Conservation (phyloP, 2,329 filamentous ascomycete genomes). For the Aspergillus clavatus region DNA sequence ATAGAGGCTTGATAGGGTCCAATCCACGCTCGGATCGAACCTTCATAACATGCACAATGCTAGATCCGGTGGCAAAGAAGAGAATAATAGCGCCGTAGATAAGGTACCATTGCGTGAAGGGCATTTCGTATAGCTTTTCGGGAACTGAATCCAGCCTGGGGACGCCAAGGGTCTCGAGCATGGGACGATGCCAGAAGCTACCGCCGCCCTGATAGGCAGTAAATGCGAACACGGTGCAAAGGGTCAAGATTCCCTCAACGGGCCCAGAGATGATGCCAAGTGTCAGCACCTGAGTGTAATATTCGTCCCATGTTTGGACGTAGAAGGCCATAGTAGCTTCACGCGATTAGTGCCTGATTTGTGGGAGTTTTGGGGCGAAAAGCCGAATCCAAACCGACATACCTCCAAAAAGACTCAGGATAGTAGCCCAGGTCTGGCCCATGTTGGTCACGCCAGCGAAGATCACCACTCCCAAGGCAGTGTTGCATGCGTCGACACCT, state of each 20-base stretch:
- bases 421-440: slow-evolving; percentile 85
- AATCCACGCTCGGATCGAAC: slow-evolving; percentile 68
- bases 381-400: slow-evolving; percentile 39
- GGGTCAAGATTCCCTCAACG: slow-evolving; percentile 85
- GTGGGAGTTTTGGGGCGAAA: neutral
- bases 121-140: slow-evolving; percentile 65
- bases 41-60: slow-evolving; percentile 75
- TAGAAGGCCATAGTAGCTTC: slow-evolving; percentile 89
- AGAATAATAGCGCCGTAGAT: slow-evolving; percentile 77
- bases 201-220: slow-evolving; percentile 83
- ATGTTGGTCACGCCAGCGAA: slow-evolving; percentile 92
- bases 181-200: slow-evolving; percentile 86
- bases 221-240: slow-evolving; percentile 74
- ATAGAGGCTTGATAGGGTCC: slow-evolving; percentile 63
- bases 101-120: slow-evolving; percentile 91
- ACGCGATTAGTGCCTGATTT: neutral
- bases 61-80: slow-evolving; percentile 71
- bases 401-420: slow-evolving; percentile 79
- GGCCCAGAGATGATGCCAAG: slow-evolving; percentile 89
- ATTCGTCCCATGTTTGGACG: slow-evolving; percentile 98
- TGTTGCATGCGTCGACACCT: slow-evolving; percentile 91
- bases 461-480: slow-evolving; percentile 83
- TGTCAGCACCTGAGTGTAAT: slow-evolving; percentile 93
- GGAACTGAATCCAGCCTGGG: slow-evolving; percentile 62
- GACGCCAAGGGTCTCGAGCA: slow-evolving; percentile 68